Evolutionary conservation across 139 green algal genomes (phyloP).

Genomic region (Chlamydomonas eustigma): DNA sequence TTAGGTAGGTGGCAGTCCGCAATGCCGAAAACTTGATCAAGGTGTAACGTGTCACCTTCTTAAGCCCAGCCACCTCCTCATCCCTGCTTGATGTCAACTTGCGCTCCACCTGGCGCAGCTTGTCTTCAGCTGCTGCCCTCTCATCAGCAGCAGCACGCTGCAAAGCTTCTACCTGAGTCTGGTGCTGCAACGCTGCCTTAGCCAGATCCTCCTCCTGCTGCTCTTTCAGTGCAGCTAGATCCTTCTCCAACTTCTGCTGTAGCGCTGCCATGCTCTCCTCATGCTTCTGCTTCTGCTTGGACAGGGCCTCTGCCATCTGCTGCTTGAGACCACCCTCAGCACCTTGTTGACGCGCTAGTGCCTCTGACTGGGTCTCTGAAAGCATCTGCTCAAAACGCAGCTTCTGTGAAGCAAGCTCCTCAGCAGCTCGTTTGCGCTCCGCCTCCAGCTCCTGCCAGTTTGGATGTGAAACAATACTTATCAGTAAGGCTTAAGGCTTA

Average conservation of each 20-base stretch:
- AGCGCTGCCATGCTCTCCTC: constrained; percentile 8
- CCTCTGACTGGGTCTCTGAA: not conserved
- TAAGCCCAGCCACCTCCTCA: not conserved
- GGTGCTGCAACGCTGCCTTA: constrained; percentile 3
- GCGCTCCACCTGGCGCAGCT: not conserved
- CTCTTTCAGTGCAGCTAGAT: constrained; percentile 8
- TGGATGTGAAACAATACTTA: too few relatives aligned
- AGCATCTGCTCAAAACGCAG: not conserved
- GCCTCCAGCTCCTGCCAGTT: constrained; percentile 19
- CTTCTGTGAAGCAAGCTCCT: constrained; percentile 3
- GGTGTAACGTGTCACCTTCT: not conserved
- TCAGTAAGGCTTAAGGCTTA: not conserved
- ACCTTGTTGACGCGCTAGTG: not conserved
- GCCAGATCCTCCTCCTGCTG: constrained; percentile 8
- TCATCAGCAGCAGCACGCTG: constrained; percentile 6
- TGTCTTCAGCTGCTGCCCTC: not conserved
- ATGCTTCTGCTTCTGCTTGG: constrained; percentile 20
- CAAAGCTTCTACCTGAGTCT: not conserved
- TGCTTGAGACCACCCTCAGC: constrained; percentile 14
- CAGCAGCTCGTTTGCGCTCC: not conserved
- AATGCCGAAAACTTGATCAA: too few relatives aligned
- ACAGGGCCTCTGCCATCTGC: not conserved
- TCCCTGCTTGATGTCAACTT: not conserved
- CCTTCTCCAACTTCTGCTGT: constrained; percentile 16
- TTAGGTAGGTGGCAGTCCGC: too few relatives aligned